Evolutionary conservation across 116 monocot species (phyloP).

Genomic region (Dioscorea cayenensis): DNA sequence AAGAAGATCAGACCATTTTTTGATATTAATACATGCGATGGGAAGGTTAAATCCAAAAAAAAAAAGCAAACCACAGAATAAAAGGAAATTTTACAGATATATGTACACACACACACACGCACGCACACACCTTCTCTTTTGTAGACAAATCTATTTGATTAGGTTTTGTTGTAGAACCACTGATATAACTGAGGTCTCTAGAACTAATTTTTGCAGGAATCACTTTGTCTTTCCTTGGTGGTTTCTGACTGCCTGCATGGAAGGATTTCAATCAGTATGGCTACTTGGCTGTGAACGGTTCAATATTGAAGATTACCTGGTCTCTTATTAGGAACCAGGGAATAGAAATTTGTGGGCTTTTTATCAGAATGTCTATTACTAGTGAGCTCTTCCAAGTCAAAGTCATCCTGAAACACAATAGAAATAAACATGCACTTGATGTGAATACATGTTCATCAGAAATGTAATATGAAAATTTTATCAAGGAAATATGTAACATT

Average conservation of each 20-base stretch:
- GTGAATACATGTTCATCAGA: not conserved
- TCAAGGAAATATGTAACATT: not conserved
- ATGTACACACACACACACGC: not conserved
- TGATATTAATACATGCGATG: not conserved
- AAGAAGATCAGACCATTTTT: not conserved
- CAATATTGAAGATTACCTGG: constrained; percentile 9
- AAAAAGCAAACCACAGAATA: not conserved
- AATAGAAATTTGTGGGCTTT: constrained; percentile 7
- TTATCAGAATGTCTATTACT: constrained; percentile 9
- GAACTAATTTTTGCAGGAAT: not conserved
- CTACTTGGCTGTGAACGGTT: not conserved
- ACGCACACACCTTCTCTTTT: constrained; percentile 17
- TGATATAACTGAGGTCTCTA: not conserved
- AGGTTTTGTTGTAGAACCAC: constrained; percentile 7
- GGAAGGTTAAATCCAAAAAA: not conserved
- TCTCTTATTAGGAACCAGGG: not conserved
- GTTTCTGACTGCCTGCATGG: constrained; percentile 21
- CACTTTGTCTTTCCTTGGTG: constrained; percentile 11
- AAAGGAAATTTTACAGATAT: not conserved
- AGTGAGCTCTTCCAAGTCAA: constrained; percentile 16
- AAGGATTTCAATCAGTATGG: not conserved
- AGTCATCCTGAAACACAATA: constrained; percentile 30
- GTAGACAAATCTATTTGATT: constrained; percentile 11
- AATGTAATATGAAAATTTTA: not conserved
- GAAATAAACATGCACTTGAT: not conserved